Evolutionary conservation across 2,329 filamentous ascomycete species (phyloP).

Genomic region (Ambrosiella xylebori): DNA sequence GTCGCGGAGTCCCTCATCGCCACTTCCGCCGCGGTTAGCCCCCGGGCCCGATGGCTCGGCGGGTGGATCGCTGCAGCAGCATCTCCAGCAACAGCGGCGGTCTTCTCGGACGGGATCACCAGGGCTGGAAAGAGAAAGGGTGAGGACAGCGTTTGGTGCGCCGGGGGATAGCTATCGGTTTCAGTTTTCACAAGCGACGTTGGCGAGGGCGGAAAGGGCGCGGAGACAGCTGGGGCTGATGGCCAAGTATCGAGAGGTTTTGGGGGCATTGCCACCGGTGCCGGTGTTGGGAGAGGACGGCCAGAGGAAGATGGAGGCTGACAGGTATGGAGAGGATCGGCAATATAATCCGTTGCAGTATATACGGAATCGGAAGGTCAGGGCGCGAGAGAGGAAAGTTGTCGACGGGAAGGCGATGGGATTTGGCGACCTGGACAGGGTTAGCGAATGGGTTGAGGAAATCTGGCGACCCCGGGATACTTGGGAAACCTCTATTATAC

Average conservation of each 20-base stretch:
- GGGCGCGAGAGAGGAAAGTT: conserved; percentile 56
- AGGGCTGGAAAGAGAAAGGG: conserved; percentile 25
- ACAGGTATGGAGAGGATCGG: conserved; percentile 34
- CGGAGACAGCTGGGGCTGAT: conserved; percentile 74
- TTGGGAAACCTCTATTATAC: neutral
- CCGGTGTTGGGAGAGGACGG: conserved; percentile 23
- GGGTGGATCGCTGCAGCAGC: conserved; percentile 45
- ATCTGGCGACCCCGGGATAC: conserved; percentile 26
- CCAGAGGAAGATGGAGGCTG: conserved; percentile 18
- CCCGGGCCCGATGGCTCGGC: conserved; percentile 35
- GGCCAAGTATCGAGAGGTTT: conserved; percentile 62
- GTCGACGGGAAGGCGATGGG: conserved; percentile 61
- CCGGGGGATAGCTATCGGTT: conserved; percentile 33
- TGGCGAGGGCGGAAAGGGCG: conserved; percentile 68
- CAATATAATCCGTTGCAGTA: conserved; percentile 84
- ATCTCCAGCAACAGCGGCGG: conserved; percentile 54
- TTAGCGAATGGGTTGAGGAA: conserved; percentile 61
- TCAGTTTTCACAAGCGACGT: conserved; percentile 61
- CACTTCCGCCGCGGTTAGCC: conserved; percentile 31
- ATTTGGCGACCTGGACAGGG: conserved; percentile 55
- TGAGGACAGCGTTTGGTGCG: conserved; percentile 3
- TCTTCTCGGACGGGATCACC: conserved; percentile 45
- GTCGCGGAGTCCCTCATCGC: conserved; percentile 37
- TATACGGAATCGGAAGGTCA: conserved; percentile 74
- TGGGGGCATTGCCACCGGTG: conserved; percentile 64